Conservation (phyloP, 129 eudicot species). For the Centella asiatica region DNA sequence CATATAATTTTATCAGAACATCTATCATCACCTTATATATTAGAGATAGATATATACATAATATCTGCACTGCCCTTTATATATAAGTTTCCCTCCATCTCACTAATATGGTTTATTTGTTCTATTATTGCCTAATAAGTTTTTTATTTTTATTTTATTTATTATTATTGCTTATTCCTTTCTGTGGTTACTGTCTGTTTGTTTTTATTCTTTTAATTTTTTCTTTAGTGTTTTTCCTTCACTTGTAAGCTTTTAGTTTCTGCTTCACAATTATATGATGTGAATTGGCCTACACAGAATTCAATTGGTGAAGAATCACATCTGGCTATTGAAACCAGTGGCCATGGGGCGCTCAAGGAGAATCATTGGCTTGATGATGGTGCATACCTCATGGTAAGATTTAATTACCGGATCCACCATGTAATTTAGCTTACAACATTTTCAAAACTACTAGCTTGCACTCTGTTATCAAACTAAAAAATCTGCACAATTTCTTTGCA, state of each 20-base stretch:
- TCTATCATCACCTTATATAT: too few relatives aligned
- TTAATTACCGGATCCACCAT: background rate
- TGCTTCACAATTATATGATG: slow-evolving; percentile 7
- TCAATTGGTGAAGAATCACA: slow-evolving; percentile 95
- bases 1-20: too few relatives aligned
- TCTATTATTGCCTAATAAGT: background rate
- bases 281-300: slow-evolving; percentile 37
- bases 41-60: too few relatives aligned
- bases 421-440: background rate
- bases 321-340: slow-evolving; percentile 98
- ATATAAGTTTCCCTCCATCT: background rate
- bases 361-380: slow-evolving; percentile 99
- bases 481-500: background rate
- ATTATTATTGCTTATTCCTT: too few relatives aligned
- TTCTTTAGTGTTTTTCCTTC: too few relatives aligned
- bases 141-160: background rate
- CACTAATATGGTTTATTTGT: background rate
- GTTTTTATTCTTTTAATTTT: too few relatives aligned
- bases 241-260: slow-evolving; percentile 1
- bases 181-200: too few relatives aligned
- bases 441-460: background rate
- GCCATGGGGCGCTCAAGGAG: slow-evolving; percentile 99
- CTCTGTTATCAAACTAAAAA: background rate
- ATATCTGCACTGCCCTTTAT: too few relatives aligned
- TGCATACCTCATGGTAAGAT: slow-evolving; percentile 87